Percentiles rank a stretch among this genome's conserved stretches.
phyloP scores from a whole-genome alignment of 805 yeast species.

The Candida caryicola region DNA sequence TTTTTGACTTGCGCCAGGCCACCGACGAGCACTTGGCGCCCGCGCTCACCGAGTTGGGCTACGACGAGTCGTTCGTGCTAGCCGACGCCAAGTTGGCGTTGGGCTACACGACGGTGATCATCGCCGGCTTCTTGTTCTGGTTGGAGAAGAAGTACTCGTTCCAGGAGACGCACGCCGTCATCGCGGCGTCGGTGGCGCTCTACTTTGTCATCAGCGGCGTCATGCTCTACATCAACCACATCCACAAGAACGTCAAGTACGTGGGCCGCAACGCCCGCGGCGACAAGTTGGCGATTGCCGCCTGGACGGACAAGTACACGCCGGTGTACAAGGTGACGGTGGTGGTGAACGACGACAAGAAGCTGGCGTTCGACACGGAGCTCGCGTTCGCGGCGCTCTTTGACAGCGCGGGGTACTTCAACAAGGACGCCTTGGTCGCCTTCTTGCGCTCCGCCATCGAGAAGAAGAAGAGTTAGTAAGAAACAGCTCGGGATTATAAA shows the following conservation, averaged over 20 bases:
- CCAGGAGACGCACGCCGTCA: conserved; percentile 34
- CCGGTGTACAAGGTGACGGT: conserved; percentile 43
- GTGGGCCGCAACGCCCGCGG: conserved; percentile 37
- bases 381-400: conserved; percentile 42
- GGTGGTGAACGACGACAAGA: conserved; percentile 24
- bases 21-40: conserved; percentile 48
- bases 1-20: conserved; percentile 45
- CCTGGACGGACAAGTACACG: conserved; percentile 43
- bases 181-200: conserved; percentile 31
- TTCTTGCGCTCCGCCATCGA: conserved; percentile 20
- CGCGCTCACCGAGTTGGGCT: conserved; percentile 44
- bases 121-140: conserved; percentile 46
- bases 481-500: no score
- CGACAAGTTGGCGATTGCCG: conserved; percentile 36
- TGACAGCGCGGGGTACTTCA: conserved; percentile 45
- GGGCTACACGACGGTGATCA: conserved; percentile 45
- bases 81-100: conserved; percentile 48
- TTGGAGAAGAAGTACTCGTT: conserved; percentile 50
- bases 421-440: conserved; percentile 29
- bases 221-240: conserved; percentile 31
- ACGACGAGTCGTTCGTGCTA: conserved; percentile 44
- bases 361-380: conserved; percentile 12
- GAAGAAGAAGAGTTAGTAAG: no score
- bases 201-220: conserved; percentile 38
- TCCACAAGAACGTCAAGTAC: conserved; percentile 46